A percentile compares a stretch with the other conserved stretches of the same genome.
phyloP scores from a whole-genome alignment of 176 grass and related monocot species.

The Triticum dicoccoides region DNA sequence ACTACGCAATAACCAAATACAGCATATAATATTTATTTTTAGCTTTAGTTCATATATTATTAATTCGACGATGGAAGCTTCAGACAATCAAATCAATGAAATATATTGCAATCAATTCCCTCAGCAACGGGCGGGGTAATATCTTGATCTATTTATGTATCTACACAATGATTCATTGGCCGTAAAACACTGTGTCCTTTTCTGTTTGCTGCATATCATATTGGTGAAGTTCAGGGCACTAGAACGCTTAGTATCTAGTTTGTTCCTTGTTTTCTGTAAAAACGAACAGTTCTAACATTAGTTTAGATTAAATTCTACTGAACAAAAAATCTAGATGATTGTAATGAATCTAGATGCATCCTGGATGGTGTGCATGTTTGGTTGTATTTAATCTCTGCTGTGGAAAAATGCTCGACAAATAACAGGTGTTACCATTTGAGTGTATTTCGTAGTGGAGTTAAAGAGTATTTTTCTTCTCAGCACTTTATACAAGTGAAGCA shows the following conservation, averaged over 20 bases:
- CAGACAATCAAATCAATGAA: no score
- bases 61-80: no score
- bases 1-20: no score
- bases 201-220: conserved; percentile 8
- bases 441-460: not conserved
- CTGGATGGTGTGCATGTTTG: conserved; percentile 3
- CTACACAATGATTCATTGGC: not conserved
- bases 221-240: not conserved
- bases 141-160: conserved; percentile 8
- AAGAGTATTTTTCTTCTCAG: not conserved
- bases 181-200: not conserved
- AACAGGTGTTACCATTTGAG: not conserved
- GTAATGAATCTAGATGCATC: not conserved
- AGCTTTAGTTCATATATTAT: no score
- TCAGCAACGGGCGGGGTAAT: no score
- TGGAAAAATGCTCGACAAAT: not conserved
- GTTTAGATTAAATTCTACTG: not conserved
- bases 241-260: not conserved
- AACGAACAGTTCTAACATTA: not conserved
- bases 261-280: not conserved
- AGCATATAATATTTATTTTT: no score
- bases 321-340: not conserved
- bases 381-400: not conserved
- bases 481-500: not conserved
- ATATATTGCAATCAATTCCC: no score